Evolutionary conservation across 2,329 filamentous ascomycete species (phyloP).

Genomic region (Aspergillus tanneri): DNA sequence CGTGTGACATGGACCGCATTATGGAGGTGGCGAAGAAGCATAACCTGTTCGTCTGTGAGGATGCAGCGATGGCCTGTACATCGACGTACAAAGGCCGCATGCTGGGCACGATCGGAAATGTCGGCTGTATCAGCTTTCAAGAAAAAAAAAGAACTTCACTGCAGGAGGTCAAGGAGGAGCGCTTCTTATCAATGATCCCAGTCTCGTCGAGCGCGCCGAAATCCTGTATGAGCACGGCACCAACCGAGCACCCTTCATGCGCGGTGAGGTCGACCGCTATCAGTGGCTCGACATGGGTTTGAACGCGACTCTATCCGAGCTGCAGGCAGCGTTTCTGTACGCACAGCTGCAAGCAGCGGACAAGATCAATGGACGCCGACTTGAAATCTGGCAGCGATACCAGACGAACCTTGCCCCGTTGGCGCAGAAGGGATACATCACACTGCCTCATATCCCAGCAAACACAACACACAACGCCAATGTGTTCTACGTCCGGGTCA

Average conservation of each 20-base stretch:
- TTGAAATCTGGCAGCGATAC: slow-evolving; percentile 11
- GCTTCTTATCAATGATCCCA: not conserved
- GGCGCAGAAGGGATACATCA: not conserved
- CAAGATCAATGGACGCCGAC: slow-evolving; percentile 5
- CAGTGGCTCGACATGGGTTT: slow-evolving; percentile 13
- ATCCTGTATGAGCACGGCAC: not conserved
- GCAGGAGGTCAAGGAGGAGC: not conserved
- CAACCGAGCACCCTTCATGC: slow-evolving; percentile 6
- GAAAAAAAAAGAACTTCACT: slow-evolving; percentile 16
- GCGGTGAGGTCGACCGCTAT: slow-evolving; percentile 14
- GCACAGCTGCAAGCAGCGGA: slow-evolving; percentile 11
- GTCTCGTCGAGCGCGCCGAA: not conserved
- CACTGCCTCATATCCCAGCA: not conserved
- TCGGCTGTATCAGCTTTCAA: slow-evolving; percentile 21
- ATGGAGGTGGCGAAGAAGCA: slow-evolving; percentile 8
- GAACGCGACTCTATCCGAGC: slow-evolving; percentile 11
- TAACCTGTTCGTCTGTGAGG: slow-evolving; percentile 15
- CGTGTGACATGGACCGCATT: slow-evolving; percentile 17
- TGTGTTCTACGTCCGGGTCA: slow-evolving; percentile 8
- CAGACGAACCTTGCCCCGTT: slow-evolving; percentile 1
- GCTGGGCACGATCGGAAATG: slow-evolving; percentile 17
- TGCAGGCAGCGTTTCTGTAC: slow-evolving; percentile 17
- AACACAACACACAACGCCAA: slow-evolving; percentile 5
- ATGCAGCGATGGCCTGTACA: slow-evolving; percentile 15
- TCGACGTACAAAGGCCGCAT: slow-evolving; percentile 12